Conservation (phyloP, 176 grass and related monocot genomes). For the Paspalum notatum region DNA sequence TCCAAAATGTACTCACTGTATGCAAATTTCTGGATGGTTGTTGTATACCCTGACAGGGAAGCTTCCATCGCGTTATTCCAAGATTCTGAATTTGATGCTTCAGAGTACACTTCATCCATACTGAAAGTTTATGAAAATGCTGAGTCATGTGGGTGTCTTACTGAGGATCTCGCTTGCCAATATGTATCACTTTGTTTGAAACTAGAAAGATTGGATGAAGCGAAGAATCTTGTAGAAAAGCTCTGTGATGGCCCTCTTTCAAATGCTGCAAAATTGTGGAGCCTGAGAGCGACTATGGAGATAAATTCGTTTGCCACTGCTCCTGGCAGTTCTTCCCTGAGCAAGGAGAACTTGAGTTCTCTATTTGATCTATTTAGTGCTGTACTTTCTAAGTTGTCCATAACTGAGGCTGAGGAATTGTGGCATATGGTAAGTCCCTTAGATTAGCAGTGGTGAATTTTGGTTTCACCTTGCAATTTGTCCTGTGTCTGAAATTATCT, state of each 20-base stretch:
- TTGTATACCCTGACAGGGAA: conserved; percentile 51
- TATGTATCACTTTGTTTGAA: conserved; percentile 65
- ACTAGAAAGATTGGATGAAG: conserved; percentile 72
- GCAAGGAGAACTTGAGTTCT: conserved; percentile 58
- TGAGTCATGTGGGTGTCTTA: conserved; percentile 64
- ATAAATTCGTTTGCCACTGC: conserved; percentile 55
- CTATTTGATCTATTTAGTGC: conserved; percentile 68
- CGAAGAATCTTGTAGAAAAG: conserved; percentile 69
- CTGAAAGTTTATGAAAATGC: conserved; percentile 74
- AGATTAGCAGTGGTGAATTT: neutral
- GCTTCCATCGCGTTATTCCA: conserved; percentile 47
- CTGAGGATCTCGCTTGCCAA: conserved; percentile 73
- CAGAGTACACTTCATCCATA: conserved; percentile 55
- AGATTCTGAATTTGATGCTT: conserved; percentile 53
- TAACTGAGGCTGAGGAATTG: conserved; percentile 64
- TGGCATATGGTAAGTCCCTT: conserved; percentile 77
- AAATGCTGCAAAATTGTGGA: conserved; percentile 64
- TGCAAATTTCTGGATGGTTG: conserved; percentile 76
- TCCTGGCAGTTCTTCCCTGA: conserved; percentile 44
- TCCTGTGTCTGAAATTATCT: neutral
- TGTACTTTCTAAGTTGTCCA: conserved; percentile 53
- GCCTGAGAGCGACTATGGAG: conserved; percentile 75
- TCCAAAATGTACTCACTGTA: conserved; percentile 88
- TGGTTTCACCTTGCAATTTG: neutral
- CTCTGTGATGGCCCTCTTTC: conserved; percentile 72